phyloP scores from a whole-genome alignment of 768 basidiomycete species.

The Neoboletus subvelutipes region DNA sequence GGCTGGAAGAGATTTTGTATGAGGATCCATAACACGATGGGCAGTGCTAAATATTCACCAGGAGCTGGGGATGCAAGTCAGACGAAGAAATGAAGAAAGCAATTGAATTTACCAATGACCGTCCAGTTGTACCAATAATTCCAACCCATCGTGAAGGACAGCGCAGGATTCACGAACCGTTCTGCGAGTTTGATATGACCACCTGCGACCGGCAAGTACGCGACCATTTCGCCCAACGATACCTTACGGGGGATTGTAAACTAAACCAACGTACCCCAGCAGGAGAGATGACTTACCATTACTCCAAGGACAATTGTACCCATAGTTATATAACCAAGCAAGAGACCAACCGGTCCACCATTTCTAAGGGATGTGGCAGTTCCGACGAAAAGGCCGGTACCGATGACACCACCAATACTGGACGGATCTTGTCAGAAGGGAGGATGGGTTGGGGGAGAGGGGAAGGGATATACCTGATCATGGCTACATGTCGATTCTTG shows the following conservation, averaged over 20 bases:
- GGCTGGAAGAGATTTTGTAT: slow-evolving; percentile 19
- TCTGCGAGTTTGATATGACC: slow-evolving; percentile 80
- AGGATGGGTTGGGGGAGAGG: background rate
- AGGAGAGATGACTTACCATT: slow-evolving; percentile 48
- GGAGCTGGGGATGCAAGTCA: slow-evolving; percentile 20
- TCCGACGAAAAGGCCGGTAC: slow-evolving; percentile 69
- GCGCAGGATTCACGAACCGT: slow-evolving; percentile 76
- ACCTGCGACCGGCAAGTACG: slow-evolving; percentile 75
- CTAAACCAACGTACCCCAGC: rapidly evolving
- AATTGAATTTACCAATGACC: slow-evolving; percentile 17
- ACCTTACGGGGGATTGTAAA: slow-evolving; percentile 38
- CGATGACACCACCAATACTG: slow-evolving; percentile 60
- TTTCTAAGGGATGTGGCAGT: slow-evolving; percentile 48
- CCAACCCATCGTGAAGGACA: slow-evolving; percentile 58
- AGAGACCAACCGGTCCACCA: slow-evolving; percentile 73
- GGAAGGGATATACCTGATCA: slow-evolving; percentile 58
- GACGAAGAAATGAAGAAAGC: background rate
- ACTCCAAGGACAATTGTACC: slow-evolving; percentile 70
- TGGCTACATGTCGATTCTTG: slow-evolving; percentile 77
- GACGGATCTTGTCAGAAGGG: background rate
- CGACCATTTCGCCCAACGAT: slow-evolving; percentile 60
- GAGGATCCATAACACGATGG: background rate
- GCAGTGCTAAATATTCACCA: slow-evolving; percentile 13
- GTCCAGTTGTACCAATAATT: slow-evolving; percentile 50
- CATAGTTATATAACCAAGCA: slow-evolving; percentile 67